Base-by-base conservation (phyloP, 2,329 filamentous ascomycete species). In the Paracoccidioides brasiliensis region DNA sequence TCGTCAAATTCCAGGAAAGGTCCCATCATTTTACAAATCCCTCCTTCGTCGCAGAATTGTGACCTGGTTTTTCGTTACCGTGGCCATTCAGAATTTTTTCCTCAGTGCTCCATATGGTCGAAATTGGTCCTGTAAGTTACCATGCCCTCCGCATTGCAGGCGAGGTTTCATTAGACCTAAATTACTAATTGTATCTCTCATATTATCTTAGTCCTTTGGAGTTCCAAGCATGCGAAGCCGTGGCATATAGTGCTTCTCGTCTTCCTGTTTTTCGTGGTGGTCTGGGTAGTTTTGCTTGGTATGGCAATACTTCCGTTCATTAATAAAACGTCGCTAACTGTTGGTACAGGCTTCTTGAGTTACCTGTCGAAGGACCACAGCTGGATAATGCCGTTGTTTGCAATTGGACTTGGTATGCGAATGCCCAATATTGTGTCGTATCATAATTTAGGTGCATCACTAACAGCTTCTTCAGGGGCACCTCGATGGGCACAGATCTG, bases 401-500 rank as follows among this genome's bases (percentile, higher is more conserved):
- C 83, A 48, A 80, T 85, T 57, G 82, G 82, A 12, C 76, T 86
- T 10, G 80, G 69, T 59, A 43, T 38, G 57, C 30, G 32, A 12
- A 28, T 52, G 22, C 9, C 28, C 32, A 14, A n/a, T 15, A 32
- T 32, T 12, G 10, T 12, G 22, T 33, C 41, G 4, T 4, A 3
- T 50, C n/a, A 22, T 40, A 14, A 14, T 32, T 45, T 30, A 6
- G 12, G 37, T 28, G 14, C 43, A 28, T 32, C 9, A 28, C 30
- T 53, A 32, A 45, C 41, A 22, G 9, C 14, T 28, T 35, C 33
- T 52, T 33, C 15, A 49, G 62, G 79, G 45, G 81, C 82, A 3
- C 83, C 83, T 1, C 74, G 82, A 57, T 86, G 82, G 82, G 78
- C 78, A 7, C 83, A 86, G 66, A 84, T 84, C 65, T 80, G 83